Conservation (phyloP, 345 rosid species). For the Ceriops decandra region DNA sequence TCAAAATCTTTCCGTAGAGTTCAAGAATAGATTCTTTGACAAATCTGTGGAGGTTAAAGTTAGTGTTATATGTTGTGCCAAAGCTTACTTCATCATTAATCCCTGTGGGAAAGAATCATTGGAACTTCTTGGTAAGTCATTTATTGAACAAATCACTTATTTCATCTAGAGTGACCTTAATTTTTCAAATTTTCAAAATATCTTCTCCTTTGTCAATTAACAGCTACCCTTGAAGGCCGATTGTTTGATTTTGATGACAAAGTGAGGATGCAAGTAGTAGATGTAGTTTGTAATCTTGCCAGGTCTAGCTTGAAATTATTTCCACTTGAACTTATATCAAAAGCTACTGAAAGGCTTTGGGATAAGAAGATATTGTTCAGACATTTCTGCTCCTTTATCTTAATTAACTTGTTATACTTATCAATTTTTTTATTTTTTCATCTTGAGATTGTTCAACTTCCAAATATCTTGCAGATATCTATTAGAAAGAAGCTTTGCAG, state of each 20-base stretch:
- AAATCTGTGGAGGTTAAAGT: slow-evolving; percentile 87
- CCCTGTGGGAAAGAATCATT: slow-evolving; percentile 51
- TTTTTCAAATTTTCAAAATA: slow-evolving; percentile 6
- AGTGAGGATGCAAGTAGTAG: slow-evolving; percentile 74
- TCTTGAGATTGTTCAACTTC: not conserved
- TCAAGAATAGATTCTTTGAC: slow-evolving; percentile 83
- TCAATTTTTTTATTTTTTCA: too few species aligned
- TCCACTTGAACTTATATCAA: slow-evolving; percentile 54
- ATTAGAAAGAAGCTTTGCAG: slow-evolving; percentile 81
- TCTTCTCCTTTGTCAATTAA: slow-evolving; percentile 14
- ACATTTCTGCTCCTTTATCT: slow-evolving; percentile 5
- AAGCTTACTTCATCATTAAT: slow-evolving; percentile 61
- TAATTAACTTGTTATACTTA: not conserved
- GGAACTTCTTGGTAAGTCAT: slow-evolving; percentile 62
- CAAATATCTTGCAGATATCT: slow-evolving; percentile 44
- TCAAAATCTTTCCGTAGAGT: slow-evolving; percentile 64
- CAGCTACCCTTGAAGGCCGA: slow-evolving; percentile 79
- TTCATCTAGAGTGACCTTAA: slow-evolving; percentile 14
- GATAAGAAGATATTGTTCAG: slow-evolving; percentile 71
- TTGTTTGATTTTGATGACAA: slow-evolving; percentile 79
- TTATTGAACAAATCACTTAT: slow-evolving; percentile 5
- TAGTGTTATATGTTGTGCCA: slow-evolving; percentile 62
- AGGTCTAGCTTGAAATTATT: slow-evolving; percentile 46
- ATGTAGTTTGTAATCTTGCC: slow-evolving; percentile 71
- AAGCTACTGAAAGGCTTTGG: slow-evolving; percentile 73